These are phyloP conservation scores for Rhazya stricta DNA, from an alignment of 257 asterid species.

Conservation along the genomic window DNA sequence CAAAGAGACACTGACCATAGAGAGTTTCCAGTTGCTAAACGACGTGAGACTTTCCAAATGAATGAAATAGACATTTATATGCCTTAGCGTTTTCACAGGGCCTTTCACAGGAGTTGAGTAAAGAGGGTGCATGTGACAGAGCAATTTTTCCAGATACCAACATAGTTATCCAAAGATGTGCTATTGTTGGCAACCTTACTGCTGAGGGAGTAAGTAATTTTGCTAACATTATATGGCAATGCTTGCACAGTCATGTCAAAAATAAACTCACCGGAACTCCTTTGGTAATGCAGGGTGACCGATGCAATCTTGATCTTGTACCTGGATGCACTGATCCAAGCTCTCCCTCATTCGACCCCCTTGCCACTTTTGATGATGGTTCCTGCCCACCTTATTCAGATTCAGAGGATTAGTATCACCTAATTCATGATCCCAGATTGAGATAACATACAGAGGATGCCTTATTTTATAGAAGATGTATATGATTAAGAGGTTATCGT, in stretches of 20 bases:
- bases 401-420: conserved; percentile 40
- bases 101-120: conserved; percentile 65
- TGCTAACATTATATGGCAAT: not conserved
- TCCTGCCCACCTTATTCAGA: conserved; percentile 79
- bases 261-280: not conserved
- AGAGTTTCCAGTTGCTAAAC: too few species aligned
- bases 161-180: conserved; percentile 52
- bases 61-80: not conserved
- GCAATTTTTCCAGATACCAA: conserved; percentile 78
- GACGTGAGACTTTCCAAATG: not conserved
- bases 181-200: conserved; percentile 61
- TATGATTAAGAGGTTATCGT: not conserved
- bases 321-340: conserved; percentile 72
- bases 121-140: conserved; percentile 76
- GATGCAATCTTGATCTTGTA: conserved; percentile 72
- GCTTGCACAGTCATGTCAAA: not conserved
- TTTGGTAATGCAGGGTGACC: conserved; percentile 61
- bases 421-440: not conserved
- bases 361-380: conserved; percentile 82
- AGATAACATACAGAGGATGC: not conserved
- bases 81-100: conserved; percentile 38
- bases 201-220: conserved; percentile 65
- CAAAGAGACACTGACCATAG: too few species aligned
- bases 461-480: not conserved
- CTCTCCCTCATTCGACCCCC: conserved; percentile 56